Percentiles rank a stretch among this genome's conserved stretches.
phyloP scores from a whole-genome alignment of 768 basidiomycete species.

The Leccinum barrowsii region DNA sequence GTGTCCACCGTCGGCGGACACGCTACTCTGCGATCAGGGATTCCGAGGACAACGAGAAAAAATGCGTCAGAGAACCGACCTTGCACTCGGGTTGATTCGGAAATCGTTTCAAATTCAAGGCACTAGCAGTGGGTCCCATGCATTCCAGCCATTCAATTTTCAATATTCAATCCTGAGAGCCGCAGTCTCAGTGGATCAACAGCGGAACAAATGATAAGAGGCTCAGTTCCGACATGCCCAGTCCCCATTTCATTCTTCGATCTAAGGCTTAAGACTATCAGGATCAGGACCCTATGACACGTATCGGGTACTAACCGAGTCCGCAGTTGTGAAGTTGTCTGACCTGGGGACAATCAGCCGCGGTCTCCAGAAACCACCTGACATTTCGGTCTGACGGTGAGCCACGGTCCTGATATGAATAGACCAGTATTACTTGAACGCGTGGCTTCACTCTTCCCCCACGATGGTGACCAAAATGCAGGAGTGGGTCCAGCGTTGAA shows the following conservation, averaged over 20 bases:
- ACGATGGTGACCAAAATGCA: neutral
- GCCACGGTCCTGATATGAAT: neutral
- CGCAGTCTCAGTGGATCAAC: neutral
- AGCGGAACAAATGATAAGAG: neutral
- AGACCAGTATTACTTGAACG: neutral
- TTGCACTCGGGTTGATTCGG: neutral
- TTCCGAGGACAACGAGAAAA: conserved; percentile 5
- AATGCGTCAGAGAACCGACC: neutral
- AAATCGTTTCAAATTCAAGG: conserved; percentile 2
- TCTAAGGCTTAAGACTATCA: neutral
- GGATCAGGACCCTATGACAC: neutral
- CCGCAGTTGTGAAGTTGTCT: neutral
- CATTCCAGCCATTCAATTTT: neutral
- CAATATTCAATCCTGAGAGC: neutral
- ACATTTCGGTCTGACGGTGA: neutral
- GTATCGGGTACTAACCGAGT: neutral
- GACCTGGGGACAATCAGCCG: neutral
- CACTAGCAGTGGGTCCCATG: neutral
- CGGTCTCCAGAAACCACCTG: neutral
- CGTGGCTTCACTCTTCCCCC: neutral
- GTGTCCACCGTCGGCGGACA: conserved; percentile 1
- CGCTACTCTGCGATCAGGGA: conserved; percentile 9
- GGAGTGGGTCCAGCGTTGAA: neutral
- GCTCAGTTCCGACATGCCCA: neutral
- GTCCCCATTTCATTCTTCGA: neutral